Evolutionary conservation across 331 rosid species (phyloP), one percentile per base, ranked within the genome.

Genomic region (Acacia concinna): DNA sequence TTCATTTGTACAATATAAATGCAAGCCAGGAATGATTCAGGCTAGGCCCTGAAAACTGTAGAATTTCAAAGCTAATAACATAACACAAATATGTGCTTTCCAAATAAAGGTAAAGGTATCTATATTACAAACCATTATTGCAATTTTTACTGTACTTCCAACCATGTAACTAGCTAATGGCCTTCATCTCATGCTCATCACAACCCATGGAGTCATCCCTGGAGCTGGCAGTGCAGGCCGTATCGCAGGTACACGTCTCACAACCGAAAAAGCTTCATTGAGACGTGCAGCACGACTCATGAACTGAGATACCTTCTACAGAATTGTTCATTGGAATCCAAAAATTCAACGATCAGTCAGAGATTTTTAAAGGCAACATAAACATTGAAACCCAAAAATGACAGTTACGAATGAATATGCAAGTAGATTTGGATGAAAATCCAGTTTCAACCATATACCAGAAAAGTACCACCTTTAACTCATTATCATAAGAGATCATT

Each of bases 251-350:
- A 91, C 93, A 38, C 97, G 94, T 78, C 86, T 93, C 89, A 90
- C 99, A 73, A 96, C 90, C 10, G 98, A 93, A 81, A 96, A 91
- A 44, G 99, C 97, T 85, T 96, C 98, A n/a, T 96, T 96, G 27
- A 96, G 98, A 63, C 94, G 98, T 4, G 90, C 97, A 51, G 93
- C 97, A 23, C 91, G 98, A 75, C 86, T 87, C 93, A 83, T 89
- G 80, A 91, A 87, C 84, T 86, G 98, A 68, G 98, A 89, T 59
- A 86, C 93, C 97, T 93, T 95, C 99, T 95, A 97, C 89, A 86
- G 78, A 44, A 52, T 51, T 12, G 6, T 78, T 68, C 60, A 62
- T 71, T 67, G 62, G 77, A 30, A 78, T 41, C 69, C 41, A 77
- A n/a, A 71, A 44, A 75, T 64, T 82, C 64, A 37, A 30, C 5